A percentile compares a stretch with the other conserved stretches of the same genome.
phyloP scores from a whole-genome alignment of 306 rosid species.

The Clitoria ternatea region DNA sequence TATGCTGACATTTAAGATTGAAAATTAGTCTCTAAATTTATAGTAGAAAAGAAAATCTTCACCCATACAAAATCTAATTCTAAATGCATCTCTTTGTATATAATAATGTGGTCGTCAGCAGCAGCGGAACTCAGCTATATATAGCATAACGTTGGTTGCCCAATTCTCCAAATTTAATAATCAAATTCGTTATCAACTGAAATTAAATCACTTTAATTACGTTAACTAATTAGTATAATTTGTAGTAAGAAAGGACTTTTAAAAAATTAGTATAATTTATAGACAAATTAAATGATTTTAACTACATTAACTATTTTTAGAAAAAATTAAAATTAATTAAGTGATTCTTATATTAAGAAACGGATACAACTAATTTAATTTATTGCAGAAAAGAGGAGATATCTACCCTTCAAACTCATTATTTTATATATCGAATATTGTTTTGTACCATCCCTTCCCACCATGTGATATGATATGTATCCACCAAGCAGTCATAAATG shows the following conservation, averaged over 20 bases:
- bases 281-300: no score
- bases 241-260: no score
- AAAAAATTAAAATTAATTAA: no score
- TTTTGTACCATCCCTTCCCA: slow-evolving; percentile 20
- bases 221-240: no score
- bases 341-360: no score
- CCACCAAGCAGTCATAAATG: slow-evolving; percentile 14
- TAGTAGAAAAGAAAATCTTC: no score
- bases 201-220: neutral
- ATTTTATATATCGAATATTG: neutral
- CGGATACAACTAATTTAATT: no score
- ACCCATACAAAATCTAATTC: no score
- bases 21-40: no score
- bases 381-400: neutral
- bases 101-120: neutral
- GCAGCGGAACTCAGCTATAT: neutral
- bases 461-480: neutral
- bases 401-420: neutral
- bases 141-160: neutral
- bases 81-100: neutral
- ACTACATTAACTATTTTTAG: no score
- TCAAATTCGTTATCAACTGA: neutral
- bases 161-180: neutral
- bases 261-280: no score
- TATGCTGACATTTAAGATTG: no score